Evolutionary conservation across 2,329 filamentous ascomycete genomes (phyloP).

Genomic region (Bipolaris victoriae): DNA sequence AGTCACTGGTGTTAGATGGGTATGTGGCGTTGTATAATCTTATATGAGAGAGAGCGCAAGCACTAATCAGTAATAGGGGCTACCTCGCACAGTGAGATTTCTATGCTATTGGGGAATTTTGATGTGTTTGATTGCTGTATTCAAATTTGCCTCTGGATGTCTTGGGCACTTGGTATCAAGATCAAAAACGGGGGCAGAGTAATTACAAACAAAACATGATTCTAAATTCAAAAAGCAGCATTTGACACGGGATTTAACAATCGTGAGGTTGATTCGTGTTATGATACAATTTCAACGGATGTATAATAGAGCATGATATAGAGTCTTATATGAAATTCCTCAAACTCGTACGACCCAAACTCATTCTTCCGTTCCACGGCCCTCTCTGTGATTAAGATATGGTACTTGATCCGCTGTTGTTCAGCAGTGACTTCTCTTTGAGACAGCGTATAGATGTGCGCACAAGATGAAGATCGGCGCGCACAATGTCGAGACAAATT

Average conservation of each 20-base stretch:
- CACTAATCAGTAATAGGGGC: constrained; percentile 4
- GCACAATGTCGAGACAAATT: constrained; percentile 15
- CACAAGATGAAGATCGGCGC: constrained; percentile 13
- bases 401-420: constrained; percentile 1
- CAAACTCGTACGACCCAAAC: background rate
- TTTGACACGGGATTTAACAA: too few relatives aligned
- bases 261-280: too few relatives aligned
- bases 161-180: too few relatives aligned
- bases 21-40: constrained; percentile 2
- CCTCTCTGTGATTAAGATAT: background rate
- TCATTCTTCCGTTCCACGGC: background rate
- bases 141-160: too few relatives aligned
- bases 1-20: constrained; percentile 18
- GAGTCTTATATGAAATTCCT: background rate
- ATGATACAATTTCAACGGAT: too few relatives aligned
- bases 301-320: too few relatives aligned
- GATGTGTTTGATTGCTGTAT: background rate
- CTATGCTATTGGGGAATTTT: background rate
- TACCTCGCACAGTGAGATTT: constrained; percentile 8
- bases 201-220: too few relatives aligned
- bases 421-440: constrained; percentile 12
- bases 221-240: too few relatives aligned
- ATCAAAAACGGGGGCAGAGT: too few relatives aligned
- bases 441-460: constrained; percentile 15
- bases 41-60: background rate